These are phyloP conservation scores for Metschnikowia shivogae DNA, from an alignment of 805 yeast species.

Conservation along the genomic window DNA sequence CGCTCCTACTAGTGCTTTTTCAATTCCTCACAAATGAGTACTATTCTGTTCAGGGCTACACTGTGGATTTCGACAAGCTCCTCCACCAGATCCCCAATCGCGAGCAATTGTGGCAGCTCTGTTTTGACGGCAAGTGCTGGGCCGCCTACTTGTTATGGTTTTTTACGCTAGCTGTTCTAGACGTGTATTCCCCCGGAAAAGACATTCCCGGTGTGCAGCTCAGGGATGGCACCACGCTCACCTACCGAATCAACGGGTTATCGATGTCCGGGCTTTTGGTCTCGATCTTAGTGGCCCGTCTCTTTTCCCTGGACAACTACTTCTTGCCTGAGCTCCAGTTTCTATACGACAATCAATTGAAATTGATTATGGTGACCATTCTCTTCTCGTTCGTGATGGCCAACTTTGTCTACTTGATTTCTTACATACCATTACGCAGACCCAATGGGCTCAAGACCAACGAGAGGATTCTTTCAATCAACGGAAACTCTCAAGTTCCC, in stretches of 20 bases:
- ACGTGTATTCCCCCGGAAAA: slow-evolving; percentile 64
- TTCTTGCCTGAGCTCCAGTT: slow-evolving; percentile 76
- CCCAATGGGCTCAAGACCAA: slow-evolving; percentile 51
- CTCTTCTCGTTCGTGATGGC: slow-evolving; percentile 64
- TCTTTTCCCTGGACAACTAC: slow-evolving; percentile 43
- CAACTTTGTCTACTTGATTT: slow-evolving; percentile 56
- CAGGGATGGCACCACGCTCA: slow-evolving; percentile 69
- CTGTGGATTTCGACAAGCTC: slow-evolving; percentile 39
- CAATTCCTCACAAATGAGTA: slow-evolving; percentile 58
- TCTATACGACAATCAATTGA: slow-evolving; percentile 63
- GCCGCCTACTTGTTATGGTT: slow-evolving; percentile 71
- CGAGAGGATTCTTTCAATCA: slow-evolving; percentile 73
- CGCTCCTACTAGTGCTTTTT: slow-evolving; percentile 55
- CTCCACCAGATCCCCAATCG: slow-evolving; percentile 30
- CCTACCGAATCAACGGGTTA: slow-evolving; percentile 80
- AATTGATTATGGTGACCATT: slow-evolving; percentile 59
- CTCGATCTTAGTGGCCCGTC: slow-evolving; percentile 47
- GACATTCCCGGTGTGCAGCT: slow-evolving; percentile 59
- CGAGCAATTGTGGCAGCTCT: slow-evolving; percentile 22
- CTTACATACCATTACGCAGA: slow-evolving; percentile 56
- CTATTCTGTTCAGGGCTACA: slow-evolving; percentile 49
- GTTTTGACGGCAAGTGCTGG: slow-evolving; percentile 53
- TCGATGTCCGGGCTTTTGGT: slow-evolving; percentile 43
- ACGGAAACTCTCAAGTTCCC: slow-evolving; percentile 76
- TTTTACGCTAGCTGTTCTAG: slow-evolving; percentile 56